A percentile compares a stretch with the other conserved stretches of the same genome.
These are phyloP conservation scores for Leucosporidium yakuticum DNA, from an alignment of 768 basidiomycete genomes.

Conservation along the genomic window DNA sequence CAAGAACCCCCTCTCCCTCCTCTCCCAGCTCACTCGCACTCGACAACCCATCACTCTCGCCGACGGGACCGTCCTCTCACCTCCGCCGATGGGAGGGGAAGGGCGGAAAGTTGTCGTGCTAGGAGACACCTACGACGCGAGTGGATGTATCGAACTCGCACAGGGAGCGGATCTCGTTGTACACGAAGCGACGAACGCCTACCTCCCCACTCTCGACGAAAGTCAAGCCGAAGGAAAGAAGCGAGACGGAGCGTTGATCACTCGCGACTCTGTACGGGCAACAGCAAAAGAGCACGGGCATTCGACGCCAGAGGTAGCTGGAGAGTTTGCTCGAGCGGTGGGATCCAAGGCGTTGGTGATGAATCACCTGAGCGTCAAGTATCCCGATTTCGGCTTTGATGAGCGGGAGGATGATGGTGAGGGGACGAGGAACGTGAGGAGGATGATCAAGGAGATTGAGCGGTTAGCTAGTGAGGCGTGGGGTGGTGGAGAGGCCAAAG, in stretches of 20 bases:
- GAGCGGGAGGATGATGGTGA: not conserved
- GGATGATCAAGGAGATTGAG: constrained; percentile 25
- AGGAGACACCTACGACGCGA: constrained; percentile 66
- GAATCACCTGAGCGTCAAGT: constrained; percentile 74
- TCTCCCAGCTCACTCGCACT: constrained; percentile 61
- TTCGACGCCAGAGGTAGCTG: constrained; percentile 64
- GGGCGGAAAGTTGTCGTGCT: constrained; percentile 71
- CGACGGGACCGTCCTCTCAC: constrained; percentile 63
- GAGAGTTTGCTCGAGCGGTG: constrained; percentile 60
- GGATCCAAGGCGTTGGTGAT: constrained; percentile 60
- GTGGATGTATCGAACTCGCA: not conserved
- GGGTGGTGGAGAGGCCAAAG: constrained; percentile 1
- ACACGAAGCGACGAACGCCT: constrained; percentile 79
- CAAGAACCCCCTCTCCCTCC: constrained; percentile 62
- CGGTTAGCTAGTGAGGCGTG: constrained; percentile 16
- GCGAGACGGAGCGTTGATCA: constrained; percentile 22
- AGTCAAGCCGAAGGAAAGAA: constrained; percentile 12
- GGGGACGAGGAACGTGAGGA: not conserved
- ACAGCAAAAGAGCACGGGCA: constrained; percentile 65
- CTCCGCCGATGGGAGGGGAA: constrained; percentile 53
- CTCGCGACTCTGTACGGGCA: constrained; percentile 53
- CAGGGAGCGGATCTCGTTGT: constrained; percentile 57
- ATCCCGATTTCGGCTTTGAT: constrained; percentile 26
- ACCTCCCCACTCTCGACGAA: constrained; percentile 53
- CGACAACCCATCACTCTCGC: constrained; percentile 59